Conservation (phyloP, 1,284 basidiomycete species). For the Phylloporus sp. region DNA sequence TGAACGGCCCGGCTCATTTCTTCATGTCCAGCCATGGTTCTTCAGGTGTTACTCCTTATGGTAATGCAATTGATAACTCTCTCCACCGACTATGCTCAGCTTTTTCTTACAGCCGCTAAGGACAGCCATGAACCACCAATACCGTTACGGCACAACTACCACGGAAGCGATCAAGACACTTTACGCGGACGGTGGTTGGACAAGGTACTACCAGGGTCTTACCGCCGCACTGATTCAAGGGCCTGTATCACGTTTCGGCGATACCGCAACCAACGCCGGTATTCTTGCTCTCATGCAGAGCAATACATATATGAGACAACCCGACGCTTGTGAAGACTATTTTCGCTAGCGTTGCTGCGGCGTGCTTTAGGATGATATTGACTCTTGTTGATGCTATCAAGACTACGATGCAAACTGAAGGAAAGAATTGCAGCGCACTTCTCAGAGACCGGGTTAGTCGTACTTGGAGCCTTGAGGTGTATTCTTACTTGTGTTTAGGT, state of each 20-base stretch:
- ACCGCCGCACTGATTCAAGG: conserved; percentile 84
- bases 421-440: conserved; percentile 70
- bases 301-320: conserved; percentile 69
- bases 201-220: conserved; percentile 85
- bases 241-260: conserved; percentile 82
- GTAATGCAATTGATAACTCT: conserved; percentile 42
- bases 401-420: conserved; percentile 91
- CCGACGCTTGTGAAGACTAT: conserved; percentile 71
- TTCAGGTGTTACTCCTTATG: conserved; percentile 89
- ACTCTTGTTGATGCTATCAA: conserved; percentile 85
- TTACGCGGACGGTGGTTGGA: conserved; percentile 80
- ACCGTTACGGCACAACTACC: conserved; percentile 81
- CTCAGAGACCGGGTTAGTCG: conserved; percentile 67
- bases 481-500: conserved; percentile 51
- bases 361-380: conserved; percentile 58
- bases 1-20: background rate
- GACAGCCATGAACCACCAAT: conserved; percentile 94
- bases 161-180: conserved; percentile 72
- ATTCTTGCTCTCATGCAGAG: conserved; percentile 79
- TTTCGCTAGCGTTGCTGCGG: conserved; percentile 73
- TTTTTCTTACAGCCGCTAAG: conserved; percentile 62
- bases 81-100: conserved; percentile 18
- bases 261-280: conserved; percentile 87
- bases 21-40: conserved; percentile 73
- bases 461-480: background rate